Conservation (phyloP, 2,329 filamentous ascomycete species). For the Orbilia ellipsospora region DNA sequence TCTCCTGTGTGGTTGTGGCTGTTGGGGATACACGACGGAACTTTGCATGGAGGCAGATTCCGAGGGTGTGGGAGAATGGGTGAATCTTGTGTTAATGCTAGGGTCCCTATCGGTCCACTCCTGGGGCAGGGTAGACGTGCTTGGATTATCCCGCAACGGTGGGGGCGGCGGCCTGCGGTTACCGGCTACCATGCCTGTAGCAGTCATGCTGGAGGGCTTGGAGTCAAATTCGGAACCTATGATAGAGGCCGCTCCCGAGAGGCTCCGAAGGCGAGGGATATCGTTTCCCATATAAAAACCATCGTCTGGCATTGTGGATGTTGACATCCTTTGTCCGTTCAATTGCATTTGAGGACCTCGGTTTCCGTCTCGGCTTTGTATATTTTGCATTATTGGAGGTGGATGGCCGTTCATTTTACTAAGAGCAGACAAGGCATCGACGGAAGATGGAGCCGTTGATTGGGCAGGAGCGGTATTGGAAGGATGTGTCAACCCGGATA, state of each 20-base stretch:
- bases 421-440: constrained; percentile 44
- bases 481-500: constrained; percentile 45
- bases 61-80: constrained; percentile 54
- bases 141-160: constrained; percentile 55
- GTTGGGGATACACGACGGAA: constrained; percentile 55
- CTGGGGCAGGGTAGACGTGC: constrained; percentile 51
- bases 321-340: constrained; percentile 46
- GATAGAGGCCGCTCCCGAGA: constrained; percentile 14
- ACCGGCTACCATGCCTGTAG: constrained; percentile 24
- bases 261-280: constrained; percentile 22
- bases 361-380: background rate
- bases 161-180: constrained; percentile 49
- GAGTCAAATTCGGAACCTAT: constrained; percentile 53
- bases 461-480: constrained; percentile 42
- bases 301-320: constrained; percentile 36
- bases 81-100: constrained; percentile 54
- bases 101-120: constrained; percentile 55
- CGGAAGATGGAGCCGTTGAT: constrained; percentile 50
- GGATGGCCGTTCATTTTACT: constrained; percentile 26
- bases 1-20: constrained; percentile 52
- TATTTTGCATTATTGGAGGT: background rate
- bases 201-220: constrained; percentile 49
- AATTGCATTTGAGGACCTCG: constrained; percentile 42
- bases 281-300: constrained; percentile 31
- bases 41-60: constrained; percentile 55